phyloP scores from a whole-genome alignment of 306 rosid genomes.

The Trifolium fragiferum region DNA sequence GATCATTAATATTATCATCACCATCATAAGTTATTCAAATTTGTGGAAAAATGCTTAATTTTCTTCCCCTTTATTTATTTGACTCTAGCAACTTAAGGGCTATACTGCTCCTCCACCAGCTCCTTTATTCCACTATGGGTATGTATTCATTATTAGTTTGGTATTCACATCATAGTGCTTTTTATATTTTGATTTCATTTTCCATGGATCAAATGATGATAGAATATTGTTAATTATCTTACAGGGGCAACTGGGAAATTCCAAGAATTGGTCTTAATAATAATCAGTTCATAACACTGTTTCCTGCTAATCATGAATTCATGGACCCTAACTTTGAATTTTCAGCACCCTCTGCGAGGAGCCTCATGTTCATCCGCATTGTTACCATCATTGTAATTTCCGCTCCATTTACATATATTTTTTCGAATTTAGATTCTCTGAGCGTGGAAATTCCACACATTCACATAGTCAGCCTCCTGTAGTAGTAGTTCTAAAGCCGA shows the following conservation, averaged over 20 bases:
- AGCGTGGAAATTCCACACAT: not conserved
- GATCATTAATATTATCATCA: not conserved
- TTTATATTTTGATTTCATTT: not conserved
- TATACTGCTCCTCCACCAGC: conserved; percentile 66
- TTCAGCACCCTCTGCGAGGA: conserved; percentile 56
- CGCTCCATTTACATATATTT: conserved; percentile 29
- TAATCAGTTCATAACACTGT: conserved; percentile 54
- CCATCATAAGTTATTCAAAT: conserved; percentile 15
- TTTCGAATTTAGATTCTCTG: not conserved
- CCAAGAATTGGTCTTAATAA: conserved; percentile 63
- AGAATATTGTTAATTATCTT: conserved; percentile 16
- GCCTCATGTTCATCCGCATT: conserved; percentile 64
- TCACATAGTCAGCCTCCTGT: not conserved
- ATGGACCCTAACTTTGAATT: conserved; percentile 56
- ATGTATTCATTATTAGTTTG: not conserved
- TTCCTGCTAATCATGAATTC: conserved; percentile 52
- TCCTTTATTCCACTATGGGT: conserved; percentile 67
- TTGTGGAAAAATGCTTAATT: not conserved
- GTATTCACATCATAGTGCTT: not conserved
- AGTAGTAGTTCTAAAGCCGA: not conserved
- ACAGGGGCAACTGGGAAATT: conserved; percentile 75
- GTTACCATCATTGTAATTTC: conserved; percentile 67
- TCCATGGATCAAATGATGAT: conserved; percentile 26
- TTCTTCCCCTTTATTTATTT: conserved; percentile 5
- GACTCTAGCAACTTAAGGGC: conserved; percentile 63